A percentile compares a stretch with the other conserved stretches of the same genome.
Conservation (phyloP, 768 basidiomycete species). For the Russula griseocarnosa region DNA sequence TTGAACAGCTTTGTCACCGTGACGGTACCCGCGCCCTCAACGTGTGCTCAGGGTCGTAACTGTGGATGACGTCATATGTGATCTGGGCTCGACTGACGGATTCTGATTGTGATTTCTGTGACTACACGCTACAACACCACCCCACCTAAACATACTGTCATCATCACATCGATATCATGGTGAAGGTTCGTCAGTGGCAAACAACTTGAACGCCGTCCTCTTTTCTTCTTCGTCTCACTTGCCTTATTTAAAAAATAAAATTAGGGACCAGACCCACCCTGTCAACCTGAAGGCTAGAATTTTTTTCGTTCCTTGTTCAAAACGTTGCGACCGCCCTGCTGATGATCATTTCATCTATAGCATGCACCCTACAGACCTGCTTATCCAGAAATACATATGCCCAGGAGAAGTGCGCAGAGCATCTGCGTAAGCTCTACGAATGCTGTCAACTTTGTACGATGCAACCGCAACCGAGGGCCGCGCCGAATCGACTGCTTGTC, state of each 20-base stretch:
- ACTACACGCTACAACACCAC: too few relatives aligned
- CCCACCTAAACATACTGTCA: neutral
- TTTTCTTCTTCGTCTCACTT: neutral
- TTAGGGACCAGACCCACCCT: conserved; percentile 20
- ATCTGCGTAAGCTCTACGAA: conserved; percentile 51
- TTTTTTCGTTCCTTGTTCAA: neutral
- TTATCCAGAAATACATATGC: conserved; percentile 59
- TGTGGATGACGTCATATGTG: too few relatives aligned
- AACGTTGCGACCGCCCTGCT: neutral
- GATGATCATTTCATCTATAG: conserved; percentile 35
- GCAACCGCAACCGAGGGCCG: conserved; percentile 35
- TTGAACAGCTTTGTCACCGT: too few relatives aligned
- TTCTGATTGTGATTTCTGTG: too few relatives aligned
- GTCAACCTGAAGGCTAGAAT: conserved; percentile 26
- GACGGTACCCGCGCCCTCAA: too few relatives aligned
- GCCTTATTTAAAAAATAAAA: neutral
- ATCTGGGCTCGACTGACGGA: too few relatives aligned
- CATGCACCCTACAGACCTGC: conserved; percentile 61
- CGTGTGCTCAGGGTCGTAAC: too few relatives aligned
- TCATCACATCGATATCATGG: too few relatives aligned
- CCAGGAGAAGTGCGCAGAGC: conserved; percentile 57
- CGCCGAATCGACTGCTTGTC: conserved; percentile 59
- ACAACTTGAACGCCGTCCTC: neutral
- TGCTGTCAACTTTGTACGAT: conserved; percentile 63
- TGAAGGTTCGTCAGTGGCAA: conserved; percentile 10